phyloP scores from a whole-genome alignment of 2,329 filamentous ascomycete species.

The Colletotrichum echinochloae region DNA sequence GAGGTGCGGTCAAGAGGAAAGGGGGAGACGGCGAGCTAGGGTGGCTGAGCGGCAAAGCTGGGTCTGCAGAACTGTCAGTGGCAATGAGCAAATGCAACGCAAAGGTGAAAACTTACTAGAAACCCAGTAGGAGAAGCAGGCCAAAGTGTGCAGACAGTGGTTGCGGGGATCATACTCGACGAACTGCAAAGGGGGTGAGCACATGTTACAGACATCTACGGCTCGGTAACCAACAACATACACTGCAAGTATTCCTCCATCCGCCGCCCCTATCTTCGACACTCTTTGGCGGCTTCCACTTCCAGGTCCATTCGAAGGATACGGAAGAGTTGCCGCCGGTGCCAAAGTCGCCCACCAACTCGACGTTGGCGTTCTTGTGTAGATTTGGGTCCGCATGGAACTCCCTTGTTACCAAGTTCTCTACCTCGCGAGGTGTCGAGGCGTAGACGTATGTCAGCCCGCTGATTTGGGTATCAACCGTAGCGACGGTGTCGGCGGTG shows the following conservation, averaged over 20 bases:
- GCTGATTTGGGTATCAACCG: constrained; percentile 81
- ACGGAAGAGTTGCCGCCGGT: constrained; percentile 87
- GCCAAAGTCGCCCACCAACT: constrained; percentile 90
- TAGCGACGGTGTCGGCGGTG: constrained; percentile 50
- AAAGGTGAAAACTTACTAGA: constrained; percentile 68
- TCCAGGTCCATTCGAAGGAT: constrained; percentile 96
- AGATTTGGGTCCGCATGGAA: constrained; percentile 98
- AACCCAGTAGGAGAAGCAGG: constrained; percentile 96
- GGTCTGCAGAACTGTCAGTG: constrained; percentile 53
- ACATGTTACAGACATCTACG: constrained; percentile 22
- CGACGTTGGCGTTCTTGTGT: constrained; percentile 96
- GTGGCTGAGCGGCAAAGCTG: constrained; percentile 59
- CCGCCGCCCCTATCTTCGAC: constrained; percentile 87
- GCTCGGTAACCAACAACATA: constrained; percentile 59
- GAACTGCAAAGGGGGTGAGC: constrained; percentile 68
- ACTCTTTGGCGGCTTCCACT: constrained; percentile 90
- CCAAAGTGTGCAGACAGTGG: constrained; percentile 87
- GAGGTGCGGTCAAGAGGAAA: constrained; percentile 79
- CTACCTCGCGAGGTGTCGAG: constrained; percentile 85
- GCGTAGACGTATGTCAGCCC: constrained; percentile 94
- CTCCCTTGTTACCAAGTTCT: constrained; percentile 93
- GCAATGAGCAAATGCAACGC: constrained; percentile 1
- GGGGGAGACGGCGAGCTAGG: constrained; percentile 77
- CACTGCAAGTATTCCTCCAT: constrained; percentile 95
- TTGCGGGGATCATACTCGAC: constrained; percentile 96